Conservation (phyloP, 768 basidiomycete genomes). For the Kwoniella dendrophila region DNA sequence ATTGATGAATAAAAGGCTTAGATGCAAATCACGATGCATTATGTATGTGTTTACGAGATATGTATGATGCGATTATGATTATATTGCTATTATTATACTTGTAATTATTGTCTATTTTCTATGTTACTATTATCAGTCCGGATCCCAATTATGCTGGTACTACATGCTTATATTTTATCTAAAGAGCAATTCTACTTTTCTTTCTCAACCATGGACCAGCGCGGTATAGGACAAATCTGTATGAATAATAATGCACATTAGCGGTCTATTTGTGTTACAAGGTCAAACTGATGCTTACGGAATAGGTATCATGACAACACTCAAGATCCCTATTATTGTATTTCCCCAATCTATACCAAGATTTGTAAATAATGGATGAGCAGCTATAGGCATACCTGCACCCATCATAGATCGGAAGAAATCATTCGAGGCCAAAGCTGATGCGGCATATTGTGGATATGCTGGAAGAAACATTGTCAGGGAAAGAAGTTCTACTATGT, state of each 20-base stretch:
- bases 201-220: conserved; percentile 14
- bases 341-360: conserved; percentile 47
- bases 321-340: conserved; percentile 43
- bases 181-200: conserved; percentile 7
- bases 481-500: neutral
- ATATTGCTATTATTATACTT: too few relatives aligned
- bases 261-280: neutral
- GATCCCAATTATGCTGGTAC: too few relatives aligned
- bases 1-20: too few relatives aligned
- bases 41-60: too few relatives aligned
- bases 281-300: conserved; percentile 22
- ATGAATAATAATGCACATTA: neutral
- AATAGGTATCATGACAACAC: conserved; percentile 45
- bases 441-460: conserved; percentile 54
- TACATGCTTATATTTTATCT: neutral
- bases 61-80: too few relatives aligned
- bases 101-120: too few relatives aligned
- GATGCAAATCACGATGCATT: too few relatives aligned
- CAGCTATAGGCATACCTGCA: conserved; percentile 41
- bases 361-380: conserved; percentile 35
- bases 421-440: conserved; percentile 55
- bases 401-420: conserved; percentile 52
- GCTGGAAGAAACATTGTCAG: conserved; percentile 32
- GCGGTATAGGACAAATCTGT: conserved; percentile 8
- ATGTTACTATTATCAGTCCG: too few relatives aligned